Evolutionary conservation across 768 basidiomycete genomes (phyloP).

Genomic region (Leccinum fibrillosum): DNA sequence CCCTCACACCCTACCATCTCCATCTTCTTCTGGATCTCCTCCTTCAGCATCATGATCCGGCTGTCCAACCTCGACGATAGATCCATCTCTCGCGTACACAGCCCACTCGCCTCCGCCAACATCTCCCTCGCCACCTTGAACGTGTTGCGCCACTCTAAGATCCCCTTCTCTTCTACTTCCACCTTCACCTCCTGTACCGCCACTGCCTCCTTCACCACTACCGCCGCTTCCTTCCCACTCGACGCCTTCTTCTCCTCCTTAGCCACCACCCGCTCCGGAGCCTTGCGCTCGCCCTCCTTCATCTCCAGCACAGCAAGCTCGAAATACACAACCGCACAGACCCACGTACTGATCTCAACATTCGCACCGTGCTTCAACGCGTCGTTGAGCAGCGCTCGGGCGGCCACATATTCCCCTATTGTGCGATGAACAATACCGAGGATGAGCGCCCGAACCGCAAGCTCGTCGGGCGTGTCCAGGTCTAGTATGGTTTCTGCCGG

Average conservation of each 20-base stretch:
- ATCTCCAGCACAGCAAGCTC: slow-evolving; percentile 72
- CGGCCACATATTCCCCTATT: slow-evolving; percentile 39
- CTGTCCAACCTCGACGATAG: slow-evolving; percentile 67
- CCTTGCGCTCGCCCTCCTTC: slow-evolving; percentile 49
- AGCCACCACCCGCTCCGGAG: slow-evolving; percentile 31
- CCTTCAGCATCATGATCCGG: slow-evolving; percentile 62
- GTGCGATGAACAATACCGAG: slow-evolving; percentile 67
- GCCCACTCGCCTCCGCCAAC: slow-evolving; percentile 48
- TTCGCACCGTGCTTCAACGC: slow-evolving; percentile 41
- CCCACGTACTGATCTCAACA: slow-evolving; percentile 61
- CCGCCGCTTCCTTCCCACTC: background rate
- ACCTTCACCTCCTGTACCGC: background rate
- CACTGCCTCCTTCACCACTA: no score
- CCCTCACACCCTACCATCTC: slow-evolving; percentile 37
- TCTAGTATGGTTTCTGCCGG: slow-evolving; percentile 25
- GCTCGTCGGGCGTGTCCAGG: slow-evolving; percentile 69
- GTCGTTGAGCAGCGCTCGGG: slow-evolving; percentile 51
- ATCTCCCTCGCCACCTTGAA: slow-evolving; percentile 46
- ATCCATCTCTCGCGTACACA: slow-evolving; percentile 54
- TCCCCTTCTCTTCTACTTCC: slow-evolving; percentile 1
- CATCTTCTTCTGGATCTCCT: slow-evolving; percentile 66
- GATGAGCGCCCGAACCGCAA: slow-evolving; percentile 64
- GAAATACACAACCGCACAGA: slow-evolving; percentile 61
- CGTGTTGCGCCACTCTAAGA: slow-evolving; percentile 43
- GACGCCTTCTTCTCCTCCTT: background rate